These are phyloP conservation scores for Allium fistulosum DNA, from an alignment of 106 monocot species.

Conservation along the genomic window DNA sequence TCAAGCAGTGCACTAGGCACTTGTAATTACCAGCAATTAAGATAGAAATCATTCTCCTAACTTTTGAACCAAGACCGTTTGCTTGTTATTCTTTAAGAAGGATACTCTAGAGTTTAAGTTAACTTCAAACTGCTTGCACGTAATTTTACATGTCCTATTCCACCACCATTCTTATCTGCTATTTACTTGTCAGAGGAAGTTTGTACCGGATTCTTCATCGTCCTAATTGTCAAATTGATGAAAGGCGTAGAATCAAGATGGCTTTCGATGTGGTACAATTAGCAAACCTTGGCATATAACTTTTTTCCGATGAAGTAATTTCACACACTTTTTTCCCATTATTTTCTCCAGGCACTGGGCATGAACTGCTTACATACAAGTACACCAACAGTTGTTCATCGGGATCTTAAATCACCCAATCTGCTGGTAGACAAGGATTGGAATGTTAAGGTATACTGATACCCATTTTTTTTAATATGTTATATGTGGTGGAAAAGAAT, in stretches of 20 bases:
- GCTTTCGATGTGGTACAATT: slow-evolving; percentile 86
- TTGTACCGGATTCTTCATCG: slow-evolving; percentile 95
- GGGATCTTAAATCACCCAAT: slow-evolving; percentile 98
- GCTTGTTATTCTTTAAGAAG: too few species aligned
- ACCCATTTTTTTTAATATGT: too few species aligned
- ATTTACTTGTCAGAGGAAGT: slow-evolving; percentile 65
- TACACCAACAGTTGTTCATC: slow-evolving; percentile 85
- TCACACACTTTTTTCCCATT: slow-evolving; percentile 1
- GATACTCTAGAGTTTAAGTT: too few species aligned
- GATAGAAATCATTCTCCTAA: too few species aligned
- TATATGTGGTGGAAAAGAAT: too few species aligned
- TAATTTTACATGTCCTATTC: too few species aligned
- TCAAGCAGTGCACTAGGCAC: too few species aligned
- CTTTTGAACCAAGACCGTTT: too few species aligned
- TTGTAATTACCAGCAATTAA: too few species aligned
- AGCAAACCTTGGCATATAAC: background rate
- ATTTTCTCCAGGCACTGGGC: slow-evolving; percentile 60
- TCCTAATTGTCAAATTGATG: slow-evolving; percentile 91
- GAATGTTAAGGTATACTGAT: slow-evolving; percentile 78
- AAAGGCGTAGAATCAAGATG: slow-evolving; percentile 90
- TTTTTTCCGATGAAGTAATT: background rate
- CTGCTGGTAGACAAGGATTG: slow-evolving; percentile 93
- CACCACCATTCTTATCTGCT: background rate
- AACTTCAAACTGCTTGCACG: too few species aligned
- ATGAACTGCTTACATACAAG: slow-evolving; percentile 95